Evolutionary conservation across 352 stramenopile species (phyloP).

Genomic region (Pythium plurisporium): DNA sequence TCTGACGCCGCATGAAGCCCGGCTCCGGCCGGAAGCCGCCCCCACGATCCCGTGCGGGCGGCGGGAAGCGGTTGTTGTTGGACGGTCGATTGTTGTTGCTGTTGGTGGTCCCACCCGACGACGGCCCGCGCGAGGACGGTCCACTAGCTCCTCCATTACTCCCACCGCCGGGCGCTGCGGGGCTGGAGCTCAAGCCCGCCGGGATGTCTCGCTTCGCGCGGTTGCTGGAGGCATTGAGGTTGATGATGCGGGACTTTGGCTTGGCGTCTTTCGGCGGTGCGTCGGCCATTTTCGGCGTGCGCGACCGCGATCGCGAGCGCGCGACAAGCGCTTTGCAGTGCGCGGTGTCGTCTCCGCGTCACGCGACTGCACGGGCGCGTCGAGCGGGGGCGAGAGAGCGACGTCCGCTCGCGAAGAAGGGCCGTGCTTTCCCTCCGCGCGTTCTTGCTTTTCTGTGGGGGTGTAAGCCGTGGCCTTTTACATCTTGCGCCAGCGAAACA

Average conservation of each 20-base stretch:
- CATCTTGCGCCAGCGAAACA: conserved; percentile 3
- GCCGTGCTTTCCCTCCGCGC: conserved; percentile 8
- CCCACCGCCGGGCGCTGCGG: conserved; percentile 2
- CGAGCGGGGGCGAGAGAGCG: not conserved
- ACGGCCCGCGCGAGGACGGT: not conserved
- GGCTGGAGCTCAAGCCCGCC: conserved; percentile 12
- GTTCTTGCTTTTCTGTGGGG: not conserved
- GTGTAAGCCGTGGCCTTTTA: conserved; percentile 7
- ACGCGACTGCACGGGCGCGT: not conserved
- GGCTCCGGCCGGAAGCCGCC: conserved; percentile 20
- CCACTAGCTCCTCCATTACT: not conserved
- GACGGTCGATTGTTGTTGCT: conserved; percentile 2
- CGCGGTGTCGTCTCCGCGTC: not conserved
- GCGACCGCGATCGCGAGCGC: not conserved
- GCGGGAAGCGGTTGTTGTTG: conserved; percentile 6
- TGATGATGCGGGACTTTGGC: conserved; percentile 37
- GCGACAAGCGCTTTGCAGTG: not conserved
- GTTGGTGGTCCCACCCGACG: conserved; percentile 4
- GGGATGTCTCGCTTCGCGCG: conserved; percentile 27
- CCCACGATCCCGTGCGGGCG: conserved; percentile 14
- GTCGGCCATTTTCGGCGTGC: conserved; percentile 15
- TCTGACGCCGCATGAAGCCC: conserved; percentile 33
- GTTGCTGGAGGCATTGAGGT: conserved; percentile 29
- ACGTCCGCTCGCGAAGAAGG: not conserved
- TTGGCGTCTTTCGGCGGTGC: conserved; percentile 5